A percentile compares a stretch with the other conserved stretches of the same genome.
Evolutionary conservation across 805 yeast genomes (phyloP).

Genomic region (Blastobotrys parvus): DNA sequence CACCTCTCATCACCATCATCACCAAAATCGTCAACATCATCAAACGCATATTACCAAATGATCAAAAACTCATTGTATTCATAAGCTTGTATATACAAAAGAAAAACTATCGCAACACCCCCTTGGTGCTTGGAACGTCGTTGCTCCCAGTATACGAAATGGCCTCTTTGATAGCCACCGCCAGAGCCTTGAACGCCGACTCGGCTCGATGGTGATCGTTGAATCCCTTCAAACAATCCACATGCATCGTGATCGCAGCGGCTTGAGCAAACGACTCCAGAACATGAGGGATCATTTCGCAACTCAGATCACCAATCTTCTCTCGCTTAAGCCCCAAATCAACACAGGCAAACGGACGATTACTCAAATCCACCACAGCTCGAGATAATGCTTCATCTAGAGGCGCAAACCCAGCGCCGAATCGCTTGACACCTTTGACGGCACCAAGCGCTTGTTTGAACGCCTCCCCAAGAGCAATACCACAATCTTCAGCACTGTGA

Average conservation of each 20-base stretch:
- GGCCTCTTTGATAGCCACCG: constrained; percentile 85
- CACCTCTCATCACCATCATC: too few relatives aligned
- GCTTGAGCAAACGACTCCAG: constrained; percentile 89
- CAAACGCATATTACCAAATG: not conserved
- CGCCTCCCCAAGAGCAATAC: constrained; percentile 83
- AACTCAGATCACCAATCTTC: constrained; percentile 81
- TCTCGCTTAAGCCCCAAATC: constrained; percentile 89
- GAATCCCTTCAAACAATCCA: constrained; percentile 85
- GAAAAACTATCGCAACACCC: constrained; percentile 48
- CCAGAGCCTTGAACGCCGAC: constrained; percentile 92
- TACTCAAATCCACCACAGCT: constrained; percentile 92
- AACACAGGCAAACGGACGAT: constrained; percentile 84
- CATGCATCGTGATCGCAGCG: constrained; percentile 86
- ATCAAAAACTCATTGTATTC: constrained; percentile 3
- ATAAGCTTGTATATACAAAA: not conserved
- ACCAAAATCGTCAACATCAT: too few relatives aligned
- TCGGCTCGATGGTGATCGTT: constrained; percentile 97
- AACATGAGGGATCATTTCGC: constrained; percentile 98
- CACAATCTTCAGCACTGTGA: constrained; percentile 94
- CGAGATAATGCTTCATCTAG: constrained; percentile 92
- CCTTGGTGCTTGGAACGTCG: constrained; percentile 95
- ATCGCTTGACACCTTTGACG: constrained; percentile 83
- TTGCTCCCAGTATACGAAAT: constrained; percentile 71
- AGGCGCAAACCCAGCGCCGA: constrained; percentile 92
- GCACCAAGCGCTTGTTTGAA: constrained; percentile 86